Evolutionary conservation across 495 filamentous ascomycete species (phyloP).

Genomic region (Hypoxylon fuscum): DNA sequence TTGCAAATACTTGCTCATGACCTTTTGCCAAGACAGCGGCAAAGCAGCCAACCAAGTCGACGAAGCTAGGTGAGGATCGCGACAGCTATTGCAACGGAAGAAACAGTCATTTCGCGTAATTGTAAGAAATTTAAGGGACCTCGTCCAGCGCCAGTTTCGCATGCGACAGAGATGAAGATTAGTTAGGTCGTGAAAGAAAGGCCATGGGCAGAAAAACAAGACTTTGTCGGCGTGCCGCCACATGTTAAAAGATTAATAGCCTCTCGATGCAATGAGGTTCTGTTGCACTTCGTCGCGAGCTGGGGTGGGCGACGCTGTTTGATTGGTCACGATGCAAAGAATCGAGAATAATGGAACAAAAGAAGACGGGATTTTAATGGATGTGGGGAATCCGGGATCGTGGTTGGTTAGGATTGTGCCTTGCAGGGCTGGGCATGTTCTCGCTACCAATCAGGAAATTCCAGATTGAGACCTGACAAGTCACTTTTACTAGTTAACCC

Average conservation of each 20-base stretch:
- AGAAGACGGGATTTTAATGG: slow-evolving; percentile 18
- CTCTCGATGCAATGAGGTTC: slow-evolving; percentile 35
- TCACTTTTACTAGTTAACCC: slow-evolving; percentile 1
- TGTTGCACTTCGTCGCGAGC: slow-evolving; percentile 31
- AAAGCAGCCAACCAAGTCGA: slow-evolving; percentile 32
- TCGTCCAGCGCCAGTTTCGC: slow-evolving; percentile 14
- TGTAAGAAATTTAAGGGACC: slow-evolving; percentile 1
- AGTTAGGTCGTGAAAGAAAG: slow-evolving; percentile 11
- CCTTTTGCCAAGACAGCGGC: slow-evolving; percentile 30
- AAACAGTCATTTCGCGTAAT: slow-evolving; percentile 15
- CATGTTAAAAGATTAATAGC: slow-evolving; percentile 26
- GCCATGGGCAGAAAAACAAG: slow-evolving; percentile 6
- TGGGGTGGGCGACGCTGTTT: slow-evolving; percentile 25
- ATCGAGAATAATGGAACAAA: slow-evolving; percentile 29
- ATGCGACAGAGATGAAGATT: slow-evolving; percentile 9
- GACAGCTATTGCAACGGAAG: slow-evolving; percentile 14
- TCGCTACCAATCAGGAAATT: neutral
- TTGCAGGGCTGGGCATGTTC: neutral
- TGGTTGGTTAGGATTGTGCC: neutral
- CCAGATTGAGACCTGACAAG: neutral
- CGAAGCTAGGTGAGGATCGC: slow-evolving; percentile 6
- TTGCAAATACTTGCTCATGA: slow-evolving; percentile 2
- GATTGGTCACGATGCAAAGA: slow-evolving; percentile 42
- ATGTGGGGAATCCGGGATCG: slow-evolving; percentile 21
- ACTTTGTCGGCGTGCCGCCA: slow-evolving; percentile 24